Percentiles rank a stretch among this genome's conserved stretches.
Evolutionary conservation across 768 basidiomycete genomes (phyloP).

Genomic region (Roridomyces roridus): DNA sequence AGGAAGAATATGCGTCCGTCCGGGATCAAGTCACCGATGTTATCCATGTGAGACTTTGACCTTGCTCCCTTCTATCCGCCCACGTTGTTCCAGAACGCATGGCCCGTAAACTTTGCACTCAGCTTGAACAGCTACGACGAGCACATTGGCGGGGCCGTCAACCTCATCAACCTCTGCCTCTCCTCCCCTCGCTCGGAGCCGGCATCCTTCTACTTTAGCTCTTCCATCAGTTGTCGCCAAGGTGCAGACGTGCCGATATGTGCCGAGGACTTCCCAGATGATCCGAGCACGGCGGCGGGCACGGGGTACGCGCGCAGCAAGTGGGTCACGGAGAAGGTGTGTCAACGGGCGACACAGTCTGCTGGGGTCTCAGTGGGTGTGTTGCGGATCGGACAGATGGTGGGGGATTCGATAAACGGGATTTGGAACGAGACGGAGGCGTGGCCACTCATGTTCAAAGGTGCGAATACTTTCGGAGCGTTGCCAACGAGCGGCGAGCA

Average conservation of each 20-base stretch:
- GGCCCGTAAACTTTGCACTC: slow-evolving; percentile 63
- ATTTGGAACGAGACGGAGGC: slow-evolving; percentile 61
- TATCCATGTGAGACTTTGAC: slow-evolving; percentile 45
- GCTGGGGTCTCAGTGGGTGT: slow-evolving; percentile 38
- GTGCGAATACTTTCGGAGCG: slow-evolving; percentile 45
- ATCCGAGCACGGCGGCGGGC: slow-evolving; percentile 39
- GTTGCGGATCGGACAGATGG: slow-evolving; percentile 61
- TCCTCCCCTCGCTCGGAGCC: slow-evolving; percentile 36
- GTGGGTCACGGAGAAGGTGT: slow-evolving; percentile 61
- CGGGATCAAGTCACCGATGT: slow-evolving; percentile 44
- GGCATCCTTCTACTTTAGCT: slow-evolving; percentile 57
- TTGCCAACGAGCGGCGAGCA: slow-evolving; percentile 41
- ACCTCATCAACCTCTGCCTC: slow-evolving; percentile 56
- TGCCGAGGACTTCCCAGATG: slow-evolving; percentile 39
- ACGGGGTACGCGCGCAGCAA: slow-evolving; percentile 50
- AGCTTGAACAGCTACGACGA: slow-evolving; percentile 43
- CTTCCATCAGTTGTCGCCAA: slow-evolving; percentile 48
- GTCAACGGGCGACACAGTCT: slow-evolving; percentile 44
- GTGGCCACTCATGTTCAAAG: slow-evolving; percentile 51
- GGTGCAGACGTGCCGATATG: slow-evolving; percentile 37
- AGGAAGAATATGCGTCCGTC: slow-evolving; percentile 42
- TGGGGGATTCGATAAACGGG: slow-evolving; percentile 53
- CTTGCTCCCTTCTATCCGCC: neutral
- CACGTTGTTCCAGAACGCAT: slow-evolving; percentile 48
- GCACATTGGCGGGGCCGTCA: slow-evolving; percentile 55